A percentile compares a stretch with the other conserved stretches of the same genome.
These are phyloP conservation scores for Xylariaceae sp. DNA, from an alignment of 2,329 filamentous ascomycete genomes.

Conservation along the genomic window DNA sequence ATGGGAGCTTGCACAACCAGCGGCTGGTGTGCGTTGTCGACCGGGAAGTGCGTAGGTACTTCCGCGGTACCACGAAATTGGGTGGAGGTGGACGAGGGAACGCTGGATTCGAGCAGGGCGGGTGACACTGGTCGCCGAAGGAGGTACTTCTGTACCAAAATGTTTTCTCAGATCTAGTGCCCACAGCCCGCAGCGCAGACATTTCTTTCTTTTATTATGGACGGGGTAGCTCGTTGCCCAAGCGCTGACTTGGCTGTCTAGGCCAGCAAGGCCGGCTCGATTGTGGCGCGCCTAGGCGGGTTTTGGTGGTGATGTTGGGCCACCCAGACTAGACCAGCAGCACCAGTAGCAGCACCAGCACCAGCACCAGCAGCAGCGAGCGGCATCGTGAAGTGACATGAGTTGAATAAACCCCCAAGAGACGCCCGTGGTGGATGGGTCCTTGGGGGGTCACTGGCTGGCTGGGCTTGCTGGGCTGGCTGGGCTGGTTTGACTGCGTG, in stretches of 20 bases:
- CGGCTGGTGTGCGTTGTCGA: slow-evolving; percentile 25
- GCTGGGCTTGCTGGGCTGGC: slow-evolving; percentile 10
- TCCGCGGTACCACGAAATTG: slow-evolving; percentile 37
- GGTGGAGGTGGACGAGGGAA: slow-evolving; percentile 31
- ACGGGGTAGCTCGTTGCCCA: slow-evolving; percentile 20
- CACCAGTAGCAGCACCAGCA: slow-evolving; percentile 5
- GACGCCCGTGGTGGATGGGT: slow-evolving; percentile 9
- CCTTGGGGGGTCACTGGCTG: slow-evolving; percentile 11
- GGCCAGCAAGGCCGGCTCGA: not conserved
- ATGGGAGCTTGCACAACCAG: slow-evolving; percentile 32
- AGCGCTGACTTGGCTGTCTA: slow-evolving; percentile 25
- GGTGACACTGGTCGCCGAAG: slow-evolving; percentile 34
- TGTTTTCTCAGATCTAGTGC: slow-evolving; percentile 16
- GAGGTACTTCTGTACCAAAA: slow-evolving; percentile 14
- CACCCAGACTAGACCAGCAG: slow-evolving; percentile 11
- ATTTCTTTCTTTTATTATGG: slow-evolving; percentile 15
- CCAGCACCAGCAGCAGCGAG: not conserved
- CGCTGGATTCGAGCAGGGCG: slow-evolving; percentile 31
- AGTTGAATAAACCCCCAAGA: not conserved
- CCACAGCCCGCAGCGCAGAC: slow-evolving; percentile 19
- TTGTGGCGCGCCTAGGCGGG: slow-evolving; percentile 19
- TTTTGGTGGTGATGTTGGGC: slow-evolving; percentile 14
- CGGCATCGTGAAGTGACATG: not conserved
- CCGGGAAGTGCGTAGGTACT: slow-evolving; percentile 38
- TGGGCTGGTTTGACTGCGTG: slow-evolving; percentile 11